Conservation (phyloP, 2,329 filamentous ascomycete species). For the Thielaviopsis populi region DNA sequence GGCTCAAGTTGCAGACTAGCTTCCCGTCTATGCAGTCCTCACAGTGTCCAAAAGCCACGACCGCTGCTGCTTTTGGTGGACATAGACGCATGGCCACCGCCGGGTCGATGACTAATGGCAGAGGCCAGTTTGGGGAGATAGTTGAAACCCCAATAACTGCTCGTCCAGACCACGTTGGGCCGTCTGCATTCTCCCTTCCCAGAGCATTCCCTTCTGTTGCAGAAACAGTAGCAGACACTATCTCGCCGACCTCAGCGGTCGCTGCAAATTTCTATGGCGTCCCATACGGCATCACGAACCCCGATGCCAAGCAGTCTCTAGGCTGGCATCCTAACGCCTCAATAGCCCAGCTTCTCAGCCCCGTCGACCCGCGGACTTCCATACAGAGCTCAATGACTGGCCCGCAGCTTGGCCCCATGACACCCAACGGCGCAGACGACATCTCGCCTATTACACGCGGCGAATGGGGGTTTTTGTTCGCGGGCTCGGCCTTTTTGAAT, state of each 20-base stretch:
- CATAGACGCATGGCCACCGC: background rate
- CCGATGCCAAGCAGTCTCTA: background rate
- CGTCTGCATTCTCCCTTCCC: background rate
- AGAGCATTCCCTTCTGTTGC: background rate
- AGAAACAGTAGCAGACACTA: background rate
- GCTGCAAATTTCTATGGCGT: constrained; percentile 12
- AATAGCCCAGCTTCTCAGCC: constrained; percentile 14
- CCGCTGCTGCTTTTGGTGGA: background rate
- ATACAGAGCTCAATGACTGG: background rate
- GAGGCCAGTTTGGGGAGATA: background rate
- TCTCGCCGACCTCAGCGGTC: constrained; percentile 13
- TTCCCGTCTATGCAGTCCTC: background rate
- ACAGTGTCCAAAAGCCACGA: background rate
- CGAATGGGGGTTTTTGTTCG: constrained; percentile 48
- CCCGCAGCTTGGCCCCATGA: constrained; percentile 32
- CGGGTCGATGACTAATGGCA: background rate
- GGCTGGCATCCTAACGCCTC: constrained; percentile 11
- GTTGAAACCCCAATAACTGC: constrained; percentile 9
- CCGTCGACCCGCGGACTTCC: constrained; percentile 4
- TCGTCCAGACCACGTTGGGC: background rate
- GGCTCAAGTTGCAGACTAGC: background rate
- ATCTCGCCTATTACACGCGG: constrained; percentile 46
- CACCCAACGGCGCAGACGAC: constrained; percentile 45
- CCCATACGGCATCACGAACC: constrained; percentile 8
- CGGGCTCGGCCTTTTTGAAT: constrained; percentile 28